Base-by-base conservation (phyloP, 2,329 filamentous ascomycete species). In the Fulvia fulva region DNA sequence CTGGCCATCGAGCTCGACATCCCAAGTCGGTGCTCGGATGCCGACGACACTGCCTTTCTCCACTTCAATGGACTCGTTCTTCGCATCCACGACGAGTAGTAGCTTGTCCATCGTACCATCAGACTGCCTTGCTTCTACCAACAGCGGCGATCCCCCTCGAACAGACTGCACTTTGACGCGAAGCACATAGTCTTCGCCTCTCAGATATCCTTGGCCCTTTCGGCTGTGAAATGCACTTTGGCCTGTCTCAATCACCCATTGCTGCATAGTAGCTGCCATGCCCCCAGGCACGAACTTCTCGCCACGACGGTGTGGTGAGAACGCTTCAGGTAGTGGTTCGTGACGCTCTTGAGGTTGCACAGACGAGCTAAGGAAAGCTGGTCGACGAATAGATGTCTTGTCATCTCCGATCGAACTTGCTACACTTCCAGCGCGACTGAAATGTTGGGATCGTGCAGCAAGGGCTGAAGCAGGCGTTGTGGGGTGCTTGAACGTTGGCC, bases 281-380 rank as follows among this genome's bases (percentile, higher is more conserved):
- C 81, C 81, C 3, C 76, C 74, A 1, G 76, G 70, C 0, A 81
- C 47, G 61, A 80, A 83, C 63, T 78, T 79, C 60, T 80, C 75
- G 0, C 75, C 76, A 58, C 76, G 77, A 25, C 80, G 74, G 49
- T 79, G 77, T 1, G 82, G 81, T 0, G 81, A 83, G 68, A 84
- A 84, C 41, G 78, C 74, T 43, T 81, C 78, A 0, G 81, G 80
- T 0, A 81, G 70, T 0, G 79, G 78, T 4, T 70, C 69, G 14
- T 61, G 49, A 12, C 46, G 63, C 1, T 71, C 70, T 12, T 68
- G 69, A 2, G 71, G 66, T 12, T 70, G 69, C 3, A 63, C 58
- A 1, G 70, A 65, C 2, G 74, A 72, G 57, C 72, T 69, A 46
- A 77, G 64, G 67, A 78, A 78, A 16, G 71, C 64, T 9, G 76